phyloP scores from a whole-genome alignment of 2,329 filamentous ascomycete genomes.

The Clarireedia homoeocarpa region DNA sequence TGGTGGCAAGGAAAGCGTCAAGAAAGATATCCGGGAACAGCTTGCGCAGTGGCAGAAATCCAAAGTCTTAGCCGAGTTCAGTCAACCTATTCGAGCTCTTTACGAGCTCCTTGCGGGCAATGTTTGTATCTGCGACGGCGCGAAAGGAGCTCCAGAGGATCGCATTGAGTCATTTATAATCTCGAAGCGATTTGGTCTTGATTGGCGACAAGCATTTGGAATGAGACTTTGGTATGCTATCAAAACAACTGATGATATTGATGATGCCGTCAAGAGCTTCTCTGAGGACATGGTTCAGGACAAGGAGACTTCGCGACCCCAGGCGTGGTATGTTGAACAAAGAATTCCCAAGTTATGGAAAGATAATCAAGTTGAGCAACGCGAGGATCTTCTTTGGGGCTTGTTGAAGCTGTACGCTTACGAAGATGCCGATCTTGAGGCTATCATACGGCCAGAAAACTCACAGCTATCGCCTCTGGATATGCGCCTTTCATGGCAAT shows the following conservation, averaged over 20 bases:
- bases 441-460: constrained; percentile 68
- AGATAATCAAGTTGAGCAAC: constrained; percentile 46
- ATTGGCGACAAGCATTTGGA: constrained; percentile 92
- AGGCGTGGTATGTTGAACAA: constrained; percentile 62
- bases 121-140: constrained; percentile 73
- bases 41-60: constrained; percentile 77
- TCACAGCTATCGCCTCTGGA: constrained; percentile 68
- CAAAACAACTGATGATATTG: constrained; percentile 58
- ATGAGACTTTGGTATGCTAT: constrained; percentile 85
- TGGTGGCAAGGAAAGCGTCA: constrained; percentile 60
- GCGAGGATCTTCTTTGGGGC: constrained; percentile 80
- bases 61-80: constrained; percentile 81
- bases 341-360: constrained; percentile 51
- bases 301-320: constrained; percentile 59
- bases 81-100: constrained; percentile 72
- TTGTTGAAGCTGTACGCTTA: constrained; percentile 72
- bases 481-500: constrained; percentile 74
- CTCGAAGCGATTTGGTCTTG: constrained; percentile 73
- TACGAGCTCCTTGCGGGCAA: constrained; percentile 89
- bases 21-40: constrained; percentile 70
- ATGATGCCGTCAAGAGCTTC: constrained; percentile 66
- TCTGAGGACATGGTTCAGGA: constrained; percentile 64
- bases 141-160: constrained; percentile 68
- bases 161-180: constrained; percentile 73
- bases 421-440: constrained; percentile 54